Evolutionary conservation across 495 filamentous ascomycete species (phyloP), one percentile per base, ranked within the genome.

Genomic region (Lophiostoma macrostomum): DNA sequence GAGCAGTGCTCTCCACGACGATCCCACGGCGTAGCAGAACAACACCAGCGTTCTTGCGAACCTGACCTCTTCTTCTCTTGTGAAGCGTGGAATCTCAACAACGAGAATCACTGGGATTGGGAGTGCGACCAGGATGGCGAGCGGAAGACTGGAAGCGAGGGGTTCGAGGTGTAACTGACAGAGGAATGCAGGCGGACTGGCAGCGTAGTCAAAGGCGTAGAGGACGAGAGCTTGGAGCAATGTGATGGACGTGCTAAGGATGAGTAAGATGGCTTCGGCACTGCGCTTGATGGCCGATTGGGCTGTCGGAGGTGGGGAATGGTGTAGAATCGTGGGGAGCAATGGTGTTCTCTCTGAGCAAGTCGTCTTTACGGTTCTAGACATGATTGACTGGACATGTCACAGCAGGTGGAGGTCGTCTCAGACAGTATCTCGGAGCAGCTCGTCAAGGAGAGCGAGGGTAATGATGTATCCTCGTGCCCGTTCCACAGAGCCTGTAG

Each of bases 331-430:
- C n/a, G n/a, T n/a, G 36, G 36, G 36, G 36, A 39, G 36, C 5
- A 39, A 22, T 3, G 36, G 36, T 39, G 36, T 39, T 22, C 24
- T 39, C n/a, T 39, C 36, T 39, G 36, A 39, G 36, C 14, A 31
- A 7, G 29, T 22, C 36, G 36, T 20, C 18, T 39, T 20, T 19
- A 22, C 20, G 8, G 5, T 39, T 12, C 5, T 5, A 19, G 18
- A 39, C 18, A 5, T 18, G 18, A 31, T 31, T 31, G 29, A 7
- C n/a, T 14, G n/a, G 20, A 14, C n/a, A 13, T 37, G 5, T 14
- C 14, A 37, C n/a, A 18, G 13, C 14, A 37, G 34, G 14, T 14
- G 12, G 4, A 14, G 34, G 34, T 18, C 34, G n/a, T n/a, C n/a
- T n/a, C n/a, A n/a, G n/a, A n/a, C n/a, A n/a, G n/a, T n/a, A n/a